Evolutionary conservation across 192 early-diverging fungal species (phyloP).

Genomic region (Coemansia guatemalensis): DNA sequence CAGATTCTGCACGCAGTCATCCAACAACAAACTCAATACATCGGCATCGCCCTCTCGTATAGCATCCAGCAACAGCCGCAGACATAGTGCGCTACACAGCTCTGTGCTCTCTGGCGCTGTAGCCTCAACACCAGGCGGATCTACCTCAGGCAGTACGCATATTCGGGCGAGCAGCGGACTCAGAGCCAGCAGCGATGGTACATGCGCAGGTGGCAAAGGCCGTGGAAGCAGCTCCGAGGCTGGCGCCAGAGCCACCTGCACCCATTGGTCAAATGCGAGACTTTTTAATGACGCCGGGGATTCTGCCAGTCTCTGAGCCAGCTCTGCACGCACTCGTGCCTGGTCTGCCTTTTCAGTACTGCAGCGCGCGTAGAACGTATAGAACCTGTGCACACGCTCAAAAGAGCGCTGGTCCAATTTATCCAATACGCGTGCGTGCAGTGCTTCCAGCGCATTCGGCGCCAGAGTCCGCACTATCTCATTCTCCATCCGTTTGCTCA

Average conservation of each 20-base stretch:
- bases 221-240: not conserved
- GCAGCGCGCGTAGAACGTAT: conserved; percentile 19
- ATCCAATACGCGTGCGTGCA: conserved; percentile 13
- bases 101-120: no score
- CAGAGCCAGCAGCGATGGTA: not conserved
- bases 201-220: no score
- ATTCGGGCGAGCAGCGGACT: not conserved
- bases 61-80: not conserved
- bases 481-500: conserved; percentile 16
- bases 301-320: conserved; percentile 3
- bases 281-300: not conserved
- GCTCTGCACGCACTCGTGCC: conserved; percentile 14
- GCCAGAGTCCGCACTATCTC: conserved; percentile 16
- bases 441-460: conserved; percentile 4
- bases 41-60: conserved; percentile 4
- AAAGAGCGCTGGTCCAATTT: conserved; percentile 30
- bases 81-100: no score
- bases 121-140: no score
- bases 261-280: conserved; percentile 1
- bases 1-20: conserved; percentile 3
- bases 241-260: not conserved
- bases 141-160: no score
- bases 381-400: conserved; percentile 11
- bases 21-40: conserved; percentile 7
- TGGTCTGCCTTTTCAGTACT: not conserved